Evolutionary conservation across 2,329 filamentous ascomycete genomes (phyloP), one percentile per base, ranked within the genome.

Genomic region (Pseudogymnoascus sp.): DNA sequence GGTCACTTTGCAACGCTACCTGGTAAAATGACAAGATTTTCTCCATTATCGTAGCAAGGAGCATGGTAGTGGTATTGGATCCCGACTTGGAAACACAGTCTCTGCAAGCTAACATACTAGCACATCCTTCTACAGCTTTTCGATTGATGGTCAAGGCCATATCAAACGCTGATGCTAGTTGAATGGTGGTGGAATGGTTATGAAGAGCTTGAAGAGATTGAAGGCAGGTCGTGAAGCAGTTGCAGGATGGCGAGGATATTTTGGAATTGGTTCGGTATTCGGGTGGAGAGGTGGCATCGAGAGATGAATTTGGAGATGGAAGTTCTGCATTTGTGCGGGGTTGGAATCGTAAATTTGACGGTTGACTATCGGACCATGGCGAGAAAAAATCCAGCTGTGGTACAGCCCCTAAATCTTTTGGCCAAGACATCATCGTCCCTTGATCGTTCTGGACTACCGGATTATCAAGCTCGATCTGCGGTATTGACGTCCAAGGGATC

Each of bases 11-110:
- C 8, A 72, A 75, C 1, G 75, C 77, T 15, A 71, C 73, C 62
- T 74, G 76, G 68, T 81, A 81, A 60, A 79, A 75, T 1, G 74
- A 76, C 1, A 77, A 76, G 54, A 79, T 76, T 66, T 80, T 78
- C 58, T 75, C 75, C 15, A 82, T 75, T 17, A 81, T 71, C 0
- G 78, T 80, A 0, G 76, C 77, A n/a, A 81, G 72, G 0, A 81
- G 72, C 78, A 80, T 81, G 4, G 75, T 74, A 0, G 75, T 72
- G 1, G 78, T 79, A 57, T 78, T 75, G 3, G 73, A 75, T 1
- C 75, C 76, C 1, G 74, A 74, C 10, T 73, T 71, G 61, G 71
- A 74, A 71, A 80, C 76, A 68, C 79, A 82, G 24, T 71, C 70
- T 0, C 70, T 60, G 66, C 79, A 82, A 17, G 71, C 70, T 3